These are phyloP conservation scores for Annulohypoxylon truncatum DNA, from an alignment of 2,329 filamentous ascomycete species.

Conservation along the genomic window DNA sequence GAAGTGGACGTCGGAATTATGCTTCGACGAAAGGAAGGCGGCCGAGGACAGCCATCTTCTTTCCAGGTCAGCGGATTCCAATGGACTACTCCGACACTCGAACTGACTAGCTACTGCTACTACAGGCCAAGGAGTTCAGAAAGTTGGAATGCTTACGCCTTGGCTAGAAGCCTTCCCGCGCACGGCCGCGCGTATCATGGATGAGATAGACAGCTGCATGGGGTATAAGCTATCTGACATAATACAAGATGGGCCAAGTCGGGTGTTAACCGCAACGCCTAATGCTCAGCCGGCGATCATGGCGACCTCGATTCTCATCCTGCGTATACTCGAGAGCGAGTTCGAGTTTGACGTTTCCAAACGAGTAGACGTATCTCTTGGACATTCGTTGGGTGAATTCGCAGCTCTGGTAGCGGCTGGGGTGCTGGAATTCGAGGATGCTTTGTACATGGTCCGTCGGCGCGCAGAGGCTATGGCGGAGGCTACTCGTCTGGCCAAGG, in stretches of 20 bases:
- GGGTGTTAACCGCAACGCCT: slow-evolving; percentile 80
- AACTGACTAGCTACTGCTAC: slow-evolving; percentile 19
- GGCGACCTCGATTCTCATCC: slow-evolving; percentile 90
- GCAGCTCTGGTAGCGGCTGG: slow-evolving; percentile 88
- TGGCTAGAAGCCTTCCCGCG: slow-evolving; percentile 89
- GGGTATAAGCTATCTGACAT: slow-evolving; percentile 79
- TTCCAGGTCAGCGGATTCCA: slow-evolving; percentile 59
- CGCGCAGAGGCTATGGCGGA: slow-evolving; percentile 86
- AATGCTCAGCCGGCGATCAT: slow-evolving; percentile 97
- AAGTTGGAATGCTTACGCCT: slow-evolving; percentile 85
- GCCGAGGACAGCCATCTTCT: slow-evolving; percentile 69
- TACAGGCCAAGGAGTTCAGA: slow-evolving; percentile 86
- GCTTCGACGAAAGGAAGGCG: slow-evolving; percentile 50
- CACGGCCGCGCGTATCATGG: slow-evolving; percentile 79
- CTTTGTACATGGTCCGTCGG: slow-evolving; percentile 78
- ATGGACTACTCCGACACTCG: not conserved
- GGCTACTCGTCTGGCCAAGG: slow-evolving; percentile 74
- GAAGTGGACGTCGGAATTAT: slow-evolving; percentile 39
- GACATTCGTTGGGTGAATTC: slow-evolving; percentile 94
- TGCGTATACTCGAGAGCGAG: slow-evolving; percentile 86
- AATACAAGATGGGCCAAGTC: slow-evolving; percentile 83
- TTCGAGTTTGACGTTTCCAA: slow-evolving; percentile 80
- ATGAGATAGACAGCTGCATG: slow-evolving; percentile 85
- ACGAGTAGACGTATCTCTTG: slow-evolving; percentile 83
- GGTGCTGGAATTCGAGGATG: slow-evolving; percentile 81